Conservation (phyloP, 148 eudicot species). For the Spergularia bocconei region DNA sequence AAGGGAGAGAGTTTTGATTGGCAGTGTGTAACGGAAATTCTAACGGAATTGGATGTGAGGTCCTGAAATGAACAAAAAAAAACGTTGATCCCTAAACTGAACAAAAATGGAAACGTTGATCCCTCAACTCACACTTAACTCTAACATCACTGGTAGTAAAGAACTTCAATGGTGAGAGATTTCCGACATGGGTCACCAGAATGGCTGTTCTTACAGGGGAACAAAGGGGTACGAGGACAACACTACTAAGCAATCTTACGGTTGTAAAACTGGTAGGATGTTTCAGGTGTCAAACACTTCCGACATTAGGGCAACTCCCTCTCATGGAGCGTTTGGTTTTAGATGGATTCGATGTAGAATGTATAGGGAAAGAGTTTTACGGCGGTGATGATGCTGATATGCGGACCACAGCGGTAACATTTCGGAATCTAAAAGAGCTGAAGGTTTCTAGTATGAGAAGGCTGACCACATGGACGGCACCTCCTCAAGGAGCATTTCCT, state of each 20-base stretch:
- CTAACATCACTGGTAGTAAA: not conserved
- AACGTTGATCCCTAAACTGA: too few relatives aligned
- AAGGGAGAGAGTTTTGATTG: too few relatives aligned
- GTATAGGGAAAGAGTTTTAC: not conserved
- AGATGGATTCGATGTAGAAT: not conserved
- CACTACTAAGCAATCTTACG: not conserved
- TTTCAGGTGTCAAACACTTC: not conserved
- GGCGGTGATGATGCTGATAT: not conserved
- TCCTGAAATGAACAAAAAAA: not conserved
- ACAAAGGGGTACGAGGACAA: too few relatives aligned
- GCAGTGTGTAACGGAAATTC: too few relatives aligned
- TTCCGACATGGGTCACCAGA: not conserved
- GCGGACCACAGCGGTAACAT: not conserved
- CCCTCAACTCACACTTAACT: too few relatives aligned
- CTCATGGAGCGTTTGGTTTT: not conserved
- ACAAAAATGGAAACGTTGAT: too few relatives aligned
- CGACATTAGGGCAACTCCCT: conserved; percentile 9
- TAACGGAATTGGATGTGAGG: not conserved
- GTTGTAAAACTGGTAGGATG: not conserved
- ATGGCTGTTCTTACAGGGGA: not conserved
- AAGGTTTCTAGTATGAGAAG: not conserved
- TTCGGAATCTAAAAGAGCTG: not conserved
- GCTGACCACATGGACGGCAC: conserved; percentile 1
- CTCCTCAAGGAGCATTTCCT: not conserved
- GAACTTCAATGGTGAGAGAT: not conserved